Evolutionary conservation across 441 rosid species (phyloP).

Genomic region (Dalechampia spathulata): DNA sequence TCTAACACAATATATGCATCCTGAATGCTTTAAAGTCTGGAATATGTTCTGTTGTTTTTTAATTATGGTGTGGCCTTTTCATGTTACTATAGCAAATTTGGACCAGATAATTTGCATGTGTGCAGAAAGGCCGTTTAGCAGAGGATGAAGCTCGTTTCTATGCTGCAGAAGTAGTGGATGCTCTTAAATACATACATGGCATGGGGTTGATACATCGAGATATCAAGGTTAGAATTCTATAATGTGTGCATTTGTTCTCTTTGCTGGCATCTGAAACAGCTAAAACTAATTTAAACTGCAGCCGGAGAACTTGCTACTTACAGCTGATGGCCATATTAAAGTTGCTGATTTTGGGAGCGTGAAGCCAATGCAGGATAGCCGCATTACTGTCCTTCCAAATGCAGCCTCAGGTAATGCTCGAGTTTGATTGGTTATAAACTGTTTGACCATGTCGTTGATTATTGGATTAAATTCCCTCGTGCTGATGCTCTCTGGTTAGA

Average conservation of each 20-base stretch:
- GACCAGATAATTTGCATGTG: slow-evolving; percentile 13
- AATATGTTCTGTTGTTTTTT: too few species aligned
- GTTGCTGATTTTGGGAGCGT: slow-evolving; percentile 99
- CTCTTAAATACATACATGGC: slow-evolving; percentile 92
- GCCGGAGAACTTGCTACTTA: slow-evolving; percentile 94
- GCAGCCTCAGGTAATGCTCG: slow-evolving; percentile 70
- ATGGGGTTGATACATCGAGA: slow-evolving; percentile 97
- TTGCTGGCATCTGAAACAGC: slow-evolving; percentile 6
- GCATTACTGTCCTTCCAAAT: slow-evolving; percentile 89
- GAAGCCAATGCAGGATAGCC: slow-evolving; percentile 97
- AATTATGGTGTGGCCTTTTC: slow-evolving; percentile 1
- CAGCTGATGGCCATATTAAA: slow-evolving; percentile 85
- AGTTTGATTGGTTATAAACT: slow-evolving; percentile 7
- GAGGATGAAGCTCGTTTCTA: slow-evolving; percentile 96
- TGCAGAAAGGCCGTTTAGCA: slow-evolving; percentile 72
- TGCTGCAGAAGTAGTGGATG: slow-evolving; percentile 90
- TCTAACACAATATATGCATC: background rate
- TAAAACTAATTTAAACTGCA: slow-evolving; percentile 38
- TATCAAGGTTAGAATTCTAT: slow-evolving; percentile 57
- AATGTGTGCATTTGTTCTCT: slow-evolving; percentile 10
- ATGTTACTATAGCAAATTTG: background rate
- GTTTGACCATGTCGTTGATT: slow-evolving; percentile 2
- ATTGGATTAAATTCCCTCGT: slow-evolving; percentile 17
- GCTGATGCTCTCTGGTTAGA: slow-evolving; percentile 40
- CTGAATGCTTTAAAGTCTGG: background rate